A percentile compares a stretch with the other conserved stretches of the same genome.
Evolutionary conservation across 2,329 filamentous ascomycete genomes (phyloP).

Genomic region (Colletotrichum tropicale): DNA sequence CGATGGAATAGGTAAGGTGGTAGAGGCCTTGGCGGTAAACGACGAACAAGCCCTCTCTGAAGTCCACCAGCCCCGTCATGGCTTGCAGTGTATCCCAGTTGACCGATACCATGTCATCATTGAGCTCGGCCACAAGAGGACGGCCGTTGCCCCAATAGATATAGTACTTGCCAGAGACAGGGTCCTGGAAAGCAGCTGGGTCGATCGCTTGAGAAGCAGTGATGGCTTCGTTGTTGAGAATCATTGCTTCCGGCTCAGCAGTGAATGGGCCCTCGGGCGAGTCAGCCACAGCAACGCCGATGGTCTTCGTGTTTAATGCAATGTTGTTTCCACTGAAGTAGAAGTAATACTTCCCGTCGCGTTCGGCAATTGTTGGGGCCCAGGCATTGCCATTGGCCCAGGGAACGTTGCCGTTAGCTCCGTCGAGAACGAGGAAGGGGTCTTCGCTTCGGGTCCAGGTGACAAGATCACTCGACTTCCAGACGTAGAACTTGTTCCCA

Average conservation of each 20-base stretch:
- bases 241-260: conserved; percentile 57
- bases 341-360: conserved; percentile 67
- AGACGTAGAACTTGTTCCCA: conserved; percentile 50
- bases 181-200: conserved; percentile 65
- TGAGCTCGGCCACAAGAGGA: conserved; percentile 43
- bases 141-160: conserved; percentile 64
- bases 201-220: conserved; percentile 57
- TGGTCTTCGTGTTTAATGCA: conserved; percentile 57
- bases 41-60: conserved; percentile 48
- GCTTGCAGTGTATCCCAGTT: conserved; percentile 35
- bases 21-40: conserved; percentile 49
- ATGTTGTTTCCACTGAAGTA: conserved; percentile 63
- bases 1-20: conserved; percentile 53
- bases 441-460: conserved; percentile 43
- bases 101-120: conserved; percentile 50
- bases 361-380: conserved; percentile 67
- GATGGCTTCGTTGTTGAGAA: conserved; percentile 53
- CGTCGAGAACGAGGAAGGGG: conserved; percentile 49
- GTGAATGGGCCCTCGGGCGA: conserved; percentile 65
- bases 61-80: conserved; percentile 42
- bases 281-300: conserved; percentile 63
- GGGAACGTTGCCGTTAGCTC: conserved; percentile 56
- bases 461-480: conserved; percentile 48
- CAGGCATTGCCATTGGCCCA: conserved; percentile 72
- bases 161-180: conserved; percentile 60